Base-by-base conservation (phyloP, 1,139 yeast genomes). In the Geotrichum candidum region DNA sequence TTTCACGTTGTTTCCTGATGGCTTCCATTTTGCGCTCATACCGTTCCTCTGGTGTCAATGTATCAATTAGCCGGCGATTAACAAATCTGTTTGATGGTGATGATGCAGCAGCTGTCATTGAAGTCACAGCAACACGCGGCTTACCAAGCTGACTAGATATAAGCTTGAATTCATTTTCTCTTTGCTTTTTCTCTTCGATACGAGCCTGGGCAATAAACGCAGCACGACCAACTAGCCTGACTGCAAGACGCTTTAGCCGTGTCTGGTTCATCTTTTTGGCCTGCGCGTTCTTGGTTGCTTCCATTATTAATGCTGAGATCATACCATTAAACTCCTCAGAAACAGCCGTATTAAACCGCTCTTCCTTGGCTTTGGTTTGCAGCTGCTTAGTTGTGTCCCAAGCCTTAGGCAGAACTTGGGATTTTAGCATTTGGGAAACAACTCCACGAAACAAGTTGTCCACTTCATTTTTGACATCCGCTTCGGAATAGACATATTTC, bases 121-220 rank as follows among this genome's bases (percentile, higher is more conserved):
- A 5, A 15, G 22, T n/a, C 9, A 41, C 45, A 3, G 56, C 29
- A 38, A 46, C 52, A 18, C 61, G 52, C 15, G 69, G 67, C n/a
- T 65, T 61, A 2, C 73, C 74, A 33, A 72, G 64, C 56, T 65
- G 63, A 35, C 62, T 63, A 2, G 65, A 55, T 7, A 73, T 72
- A 38, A 55, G 58, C 25, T 62, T 57, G 58, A 64, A 66, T 58
- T 72, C 73, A 41, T 67, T 65, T 31, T 62, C 63, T 23, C 66
- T 60, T 46, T 65, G 58, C 25, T 58, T 62, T 63, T 60, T 67
- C 45, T 65, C 64, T n/a, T 68, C 70, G 3, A 61, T 64, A 27
- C 62, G 58, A n/a, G 58, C 60, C 56, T 64, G 66, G 11, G 73
- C 68, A 18, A 51, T 27, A n/a, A n/a, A 52, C 2, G 70, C 71